Conservation (phyloP, 225 moss, liverwort and hornwort genomes). For the Physcomitrellopsis africana region DNA sequence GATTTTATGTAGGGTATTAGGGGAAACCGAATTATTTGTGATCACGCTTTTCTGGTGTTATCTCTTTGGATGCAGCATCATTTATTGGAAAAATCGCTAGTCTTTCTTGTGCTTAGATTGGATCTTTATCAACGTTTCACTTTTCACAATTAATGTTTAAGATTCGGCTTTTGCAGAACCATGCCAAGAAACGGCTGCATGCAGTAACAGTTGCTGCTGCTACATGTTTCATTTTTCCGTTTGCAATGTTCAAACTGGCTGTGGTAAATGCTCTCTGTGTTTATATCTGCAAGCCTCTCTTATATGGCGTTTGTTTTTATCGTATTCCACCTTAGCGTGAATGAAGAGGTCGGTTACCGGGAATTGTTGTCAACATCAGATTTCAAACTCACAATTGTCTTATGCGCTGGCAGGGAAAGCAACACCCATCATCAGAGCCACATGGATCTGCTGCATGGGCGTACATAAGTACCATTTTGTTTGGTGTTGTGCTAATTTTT, state of each 20-base stretch:
- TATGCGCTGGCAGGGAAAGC: constrained; percentile 65
- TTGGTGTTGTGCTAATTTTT: constrained; percentile 84
- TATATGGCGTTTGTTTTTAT: not conserved
- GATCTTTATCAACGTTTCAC: not conserved
- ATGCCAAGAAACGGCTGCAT: constrained; percentile 96
- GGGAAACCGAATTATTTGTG: not conserved
- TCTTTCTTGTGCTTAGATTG: not conserved
- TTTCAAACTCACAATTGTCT: constrained; percentile 20
- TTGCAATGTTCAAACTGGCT: constrained; percentile 82
- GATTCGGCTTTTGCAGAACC: constrained; percentile 48
- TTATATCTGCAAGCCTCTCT: not conserved
- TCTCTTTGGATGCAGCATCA: not conserved
- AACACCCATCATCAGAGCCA: constrained; percentile 57
- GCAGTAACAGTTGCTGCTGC: constrained; percentile 88
- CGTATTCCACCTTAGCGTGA: not conserved
- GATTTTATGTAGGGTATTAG: not conserved
- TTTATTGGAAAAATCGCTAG: not conserved
- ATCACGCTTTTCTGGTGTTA: not conserved
- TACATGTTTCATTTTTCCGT: constrained; percentile 82
- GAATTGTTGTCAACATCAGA: not conserved
- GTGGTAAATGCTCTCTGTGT: constrained; percentile 49
- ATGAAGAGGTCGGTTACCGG: not conserved
- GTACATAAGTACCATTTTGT: constrained; percentile 71
- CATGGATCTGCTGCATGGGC: constrained; percentile 82
- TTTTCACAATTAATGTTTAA: not conserved